Base-by-base conservation (phyloP, 2,329 filamentous ascomycete species). In the Cercospora sojina region DNA sequence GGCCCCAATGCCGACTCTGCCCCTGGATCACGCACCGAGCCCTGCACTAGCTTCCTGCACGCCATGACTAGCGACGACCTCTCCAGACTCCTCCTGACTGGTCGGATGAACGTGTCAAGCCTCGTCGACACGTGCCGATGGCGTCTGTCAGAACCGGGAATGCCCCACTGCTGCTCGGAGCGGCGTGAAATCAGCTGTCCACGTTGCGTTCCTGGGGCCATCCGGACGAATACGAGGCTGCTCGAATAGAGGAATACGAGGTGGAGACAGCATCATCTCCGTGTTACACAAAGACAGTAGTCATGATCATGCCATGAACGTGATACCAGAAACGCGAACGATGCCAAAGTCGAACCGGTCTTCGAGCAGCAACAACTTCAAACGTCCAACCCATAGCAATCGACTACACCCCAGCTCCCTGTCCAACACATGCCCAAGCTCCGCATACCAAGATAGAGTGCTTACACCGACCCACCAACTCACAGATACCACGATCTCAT, bases 21-120 rank as follows among this genome's bases (percentile, higher is more conserved):
- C 43, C 25, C 38, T 18, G 16, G n/a, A 47, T 23, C 38, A n/a
- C 43, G 58, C 58, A 60, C 35, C 18, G 32, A 25, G 58, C 25
- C 58, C 58, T 61, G 58, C 58, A 62, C 38, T 62, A 62, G 59
- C 43, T 32, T 47, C 59, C 47, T 62, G 59, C 59, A 60, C 58
- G 58, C 35, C 58, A 60, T 60, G 58, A 43, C 41, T 47, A 23
- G 58, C 16, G 35, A 60, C 58, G 25, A 32, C 58, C 18, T 12
- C 4, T 47, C n/a, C n/a, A n/a, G n/a, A n/a, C n/a, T n/a, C 13
- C 13, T 31, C 53, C 16, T 57, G 16, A 23, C 16, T 31, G 16
- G 53, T n/a, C 18, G 18, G 27, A 31, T 1, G 7, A 31, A 23
- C 8, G 29, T 23, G 27, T 32, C 27, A 27, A 32, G 6, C 53